Base-by-base conservation (phyloP, 768 basidiomycete genomes). In the Calocybe gangraenosa region DNA sequence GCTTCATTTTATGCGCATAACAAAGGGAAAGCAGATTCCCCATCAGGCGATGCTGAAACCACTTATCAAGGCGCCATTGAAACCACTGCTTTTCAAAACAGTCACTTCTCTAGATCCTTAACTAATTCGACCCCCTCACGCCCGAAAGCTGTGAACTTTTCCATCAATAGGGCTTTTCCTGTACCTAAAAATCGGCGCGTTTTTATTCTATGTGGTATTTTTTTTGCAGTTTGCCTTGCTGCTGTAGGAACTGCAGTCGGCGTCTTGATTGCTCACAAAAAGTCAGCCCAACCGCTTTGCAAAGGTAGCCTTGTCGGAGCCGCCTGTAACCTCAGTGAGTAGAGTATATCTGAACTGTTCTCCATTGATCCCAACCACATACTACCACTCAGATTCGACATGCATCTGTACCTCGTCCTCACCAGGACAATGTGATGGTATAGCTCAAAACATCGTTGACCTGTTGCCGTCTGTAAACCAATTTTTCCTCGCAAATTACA, bases 241-340 rank as follows among this genome's bases (percentile, higher is more conserved):
- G 68, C 66, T 8, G 58, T 78, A 17, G 75, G 68, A 17, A 64
- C 73, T 28, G 70, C 68, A 2, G 62, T 78, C 1, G 77, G 71
- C 2, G 65, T 78, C 21, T 59, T 67, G n/a, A 55, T 70, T 11
- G 63, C 61, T 40, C 63, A 58, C 23, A 66, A 58, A n/a, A 53
- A 55, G 44, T 18, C 33, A 37, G 46, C 52, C 7, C 35, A 50
- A 7, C 44, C 56, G 37, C 58, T 52, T 18, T 82, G 79, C 51
- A 36, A 68, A 7, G 68, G 60, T 14, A 69, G 72, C 46, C 46
- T 73, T 7, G 70, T 72, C 3, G 82, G 83, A 17, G 64, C 65
- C 14, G 54, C 64, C 10, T 86, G 84, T 58, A 71, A 72, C 56
- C 65, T 86, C 18, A 70, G 83, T 82, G 51, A 56, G 77, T 66